Percentiles rank a stretch among this genome's conserved stretches.
These are phyloP conservation scores for Aspergillus egyptiacus DNA, from an alignment of 495 filamentous ascomycete species.

Conservation along the genomic window DNA sequence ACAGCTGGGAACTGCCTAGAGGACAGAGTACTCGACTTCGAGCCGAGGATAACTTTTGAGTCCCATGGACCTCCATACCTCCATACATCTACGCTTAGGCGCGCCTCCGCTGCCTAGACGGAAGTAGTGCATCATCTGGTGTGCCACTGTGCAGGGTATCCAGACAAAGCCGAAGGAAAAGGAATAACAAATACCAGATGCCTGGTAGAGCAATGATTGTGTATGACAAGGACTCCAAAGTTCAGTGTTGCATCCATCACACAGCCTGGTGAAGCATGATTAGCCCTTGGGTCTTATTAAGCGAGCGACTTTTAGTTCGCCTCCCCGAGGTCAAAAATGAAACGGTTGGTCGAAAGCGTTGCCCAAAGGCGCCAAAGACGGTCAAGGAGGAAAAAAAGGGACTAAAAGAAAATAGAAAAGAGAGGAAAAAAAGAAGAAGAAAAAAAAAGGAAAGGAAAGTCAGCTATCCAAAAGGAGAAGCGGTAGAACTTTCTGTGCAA, in stretches of 20 bases:
- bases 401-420: too few species aligned
- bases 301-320: too few species aligned
- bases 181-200: not conserved
- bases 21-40: not conserved
- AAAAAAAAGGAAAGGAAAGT: not conserved
- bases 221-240: too few species aligned
- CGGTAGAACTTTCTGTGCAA: slow-evolving; percentile 7
- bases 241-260: not conserved
- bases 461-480: slow-evolving; percentile 1
- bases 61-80: too few species aligned
- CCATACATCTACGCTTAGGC: not conserved
- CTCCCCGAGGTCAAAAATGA: not conserved
- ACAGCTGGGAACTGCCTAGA: too few species aligned
- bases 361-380: not conserved
- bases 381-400: not conserved
- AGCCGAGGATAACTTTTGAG: not conserved
- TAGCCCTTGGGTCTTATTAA: too few species aligned
- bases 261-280: not conserved
- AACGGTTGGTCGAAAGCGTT: not conserved
- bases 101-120: slow-evolving; percentile 1
- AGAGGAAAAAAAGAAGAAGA: too few species aligned
- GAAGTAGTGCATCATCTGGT: not conserved
- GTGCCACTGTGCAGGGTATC: too few species aligned
- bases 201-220: not conserved
- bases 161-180: too few species aligned